Evolutionary conservation across 176 grass and related monocot species (phyloP), one percentile per base, ranked within the genome.

Genomic region (Phoenix dactylifera): DNA sequence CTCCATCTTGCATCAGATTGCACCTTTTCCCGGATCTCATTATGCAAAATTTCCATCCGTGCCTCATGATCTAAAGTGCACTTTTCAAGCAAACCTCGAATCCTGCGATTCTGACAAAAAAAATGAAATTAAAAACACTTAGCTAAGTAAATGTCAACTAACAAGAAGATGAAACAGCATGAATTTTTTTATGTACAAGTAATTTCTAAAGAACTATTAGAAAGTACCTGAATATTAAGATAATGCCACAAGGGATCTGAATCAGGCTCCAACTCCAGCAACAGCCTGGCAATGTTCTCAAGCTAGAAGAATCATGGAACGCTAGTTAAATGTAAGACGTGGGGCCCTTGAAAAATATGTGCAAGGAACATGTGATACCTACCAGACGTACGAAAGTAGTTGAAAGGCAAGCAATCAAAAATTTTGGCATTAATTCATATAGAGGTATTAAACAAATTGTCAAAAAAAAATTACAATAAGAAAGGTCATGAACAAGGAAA

Each of bases 231-330:
- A 78, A 97, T 97, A 71, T 86, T 92, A 76, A 98, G 93, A 86
- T 92, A 98, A 68, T 85, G 87, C 93, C 93, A 98, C 62, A 98
- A 81, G 25, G 93, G 93, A 81, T 98, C 93, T 24, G 88, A 92
- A 72, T 91, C 88, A 51, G 93, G 93, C 63, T 98, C 93, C 84
- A 98, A 76, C 79, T 98, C 93, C 66, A 98, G 76, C 49, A 98
- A 68, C 76, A 98, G 71, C 58, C 87, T 77, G 54, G 92, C 93
- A 73, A 98, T 98, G 73, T 98, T 98, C 84, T 98, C 93, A 61
- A 98, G 87, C 93, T 68, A 68, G 52, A 68, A 68, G 26, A 55
- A 56, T 9, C 6, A 44, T 10, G 16, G 16, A 15, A 39, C 12
- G 51, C 1, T 52, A 35, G 28, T n/a, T 56, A 39, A 56, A 68